phyloP scores from a whole-genome alignment of 768 basidiomycete species.

The Lactarius psammicola region DNA sequence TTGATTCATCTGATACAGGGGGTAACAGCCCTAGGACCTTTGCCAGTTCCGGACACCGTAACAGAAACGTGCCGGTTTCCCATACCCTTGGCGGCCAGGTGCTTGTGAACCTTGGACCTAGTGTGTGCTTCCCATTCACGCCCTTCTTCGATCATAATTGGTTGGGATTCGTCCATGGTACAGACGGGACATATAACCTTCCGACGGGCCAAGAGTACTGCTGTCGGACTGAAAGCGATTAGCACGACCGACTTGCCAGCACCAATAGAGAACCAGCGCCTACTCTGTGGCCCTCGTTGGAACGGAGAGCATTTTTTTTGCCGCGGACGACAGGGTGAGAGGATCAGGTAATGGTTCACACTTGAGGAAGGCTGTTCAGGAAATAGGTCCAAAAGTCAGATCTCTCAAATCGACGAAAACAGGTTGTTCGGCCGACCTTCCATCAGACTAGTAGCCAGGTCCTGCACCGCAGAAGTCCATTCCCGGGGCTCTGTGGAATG shows the following conservation, averaged over 20 bases:
- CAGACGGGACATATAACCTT: slow-evolving; percentile 63
- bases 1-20: neutral
- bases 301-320: slow-evolving; percentile 50
- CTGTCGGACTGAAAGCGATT: slow-evolving; percentile 49
- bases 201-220: slow-evolving; percentile 52
- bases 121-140: slow-evolving; percentile 56
- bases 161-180: slow-evolving; percentile 53
- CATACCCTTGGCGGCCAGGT: slow-evolving; percentile 36
- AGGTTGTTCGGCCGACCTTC: slow-evolving; percentile 40
- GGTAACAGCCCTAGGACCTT: neutral
- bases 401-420: neutral
- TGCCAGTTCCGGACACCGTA: neutral
- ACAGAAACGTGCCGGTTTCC: neutral
- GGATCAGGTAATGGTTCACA: slow-evolving; percentile 54
- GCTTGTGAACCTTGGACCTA: slow-evolving; percentile 54
- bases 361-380: slow-evolving; percentile 16
- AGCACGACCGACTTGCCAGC: neutral
- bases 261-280: slow-evolving; percentile 22
- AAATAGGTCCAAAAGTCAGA: neutral
- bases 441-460: slow-evolving; percentile 49
- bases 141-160: slow-evolving; percentile 61
- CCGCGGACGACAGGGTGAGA: slow-evolving; percentile 50
- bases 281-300: slow-evolving; percentile 48
- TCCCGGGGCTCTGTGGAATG: slow-evolving; percentile 21
- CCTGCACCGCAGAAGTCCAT: slow-evolving; percentile 59